Evolutionary conservation across 371 early-diverging fungal species (phyloP).

Genomic region (Saksenaea vasiformis): DNA sequence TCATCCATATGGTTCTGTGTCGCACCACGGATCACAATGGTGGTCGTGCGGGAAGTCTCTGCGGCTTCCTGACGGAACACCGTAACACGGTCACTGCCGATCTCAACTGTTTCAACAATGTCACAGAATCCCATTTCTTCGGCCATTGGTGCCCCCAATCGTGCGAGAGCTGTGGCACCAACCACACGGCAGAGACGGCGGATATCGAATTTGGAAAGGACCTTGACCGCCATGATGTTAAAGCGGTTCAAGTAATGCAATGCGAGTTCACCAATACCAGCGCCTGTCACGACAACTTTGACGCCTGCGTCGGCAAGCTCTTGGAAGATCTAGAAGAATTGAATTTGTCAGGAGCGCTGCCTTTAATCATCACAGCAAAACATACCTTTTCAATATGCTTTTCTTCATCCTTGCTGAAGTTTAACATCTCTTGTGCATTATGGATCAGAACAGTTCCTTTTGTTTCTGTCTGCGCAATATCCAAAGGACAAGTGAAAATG

Average conservation of each 20-base stretch:
- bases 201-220: slow-evolving; percentile 94
- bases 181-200: slow-evolving; percentile 93
- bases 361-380: too few species aligned
- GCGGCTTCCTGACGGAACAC: slow-evolving; percentile 88
- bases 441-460: slow-evolving; percentile 99
- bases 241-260: slow-evolving; percentile 93
- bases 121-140: slow-evolving; percentile 98
- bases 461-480: slow-evolving; percentile 96
- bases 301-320: slow-evolving; percentile 91
- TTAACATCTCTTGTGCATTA: slow-evolving; percentile 96
- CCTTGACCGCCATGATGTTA: slow-evolving; percentile 88
- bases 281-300: slow-evolving; percentile 93
- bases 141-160: slow-evolving; percentile 92
- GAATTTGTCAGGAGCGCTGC: background rate
- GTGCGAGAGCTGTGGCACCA: slow-evolving; percentile 93
- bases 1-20: slow-evolving; percentile 97
- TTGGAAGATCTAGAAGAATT: slow-evolving; percentile 62
- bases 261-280: slow-evolving; percentile 91
- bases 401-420: slow-evolving; percentile 95
- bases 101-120: slow-evolving; percentile 92
- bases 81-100: slow-evolving; percentile 96
- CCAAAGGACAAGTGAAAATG: slow-evolving; percentile 96
- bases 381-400: slow-evolving; percentile 66
- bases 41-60: slow-evolving; percentile 83
- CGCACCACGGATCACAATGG: slow-evolving; percentile 97